These are phyloP conservation scores for Alternaria burnsii DNA, from an alignment of 2,329 filamentous ascomycete species.

Conservation along the genomic window DNA sequence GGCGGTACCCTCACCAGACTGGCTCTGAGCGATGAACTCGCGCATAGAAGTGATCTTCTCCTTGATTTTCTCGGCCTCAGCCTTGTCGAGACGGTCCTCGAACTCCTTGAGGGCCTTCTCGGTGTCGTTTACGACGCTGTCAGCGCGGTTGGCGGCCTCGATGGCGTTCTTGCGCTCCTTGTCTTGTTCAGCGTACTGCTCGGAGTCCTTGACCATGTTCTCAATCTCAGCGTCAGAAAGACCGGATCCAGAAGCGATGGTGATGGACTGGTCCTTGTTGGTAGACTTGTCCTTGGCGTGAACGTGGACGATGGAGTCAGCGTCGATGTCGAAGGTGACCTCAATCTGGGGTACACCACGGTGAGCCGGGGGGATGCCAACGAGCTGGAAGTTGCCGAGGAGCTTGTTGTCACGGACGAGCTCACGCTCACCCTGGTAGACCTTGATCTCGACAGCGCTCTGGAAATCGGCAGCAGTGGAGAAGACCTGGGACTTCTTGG, in stretches of 20 bases:
- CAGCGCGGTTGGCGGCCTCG: slow-evolving; percentile 95
- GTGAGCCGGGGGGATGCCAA: slow-evolving; percentile 94
- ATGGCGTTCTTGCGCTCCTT: slow-evolving; percentile 97
- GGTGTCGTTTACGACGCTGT: slow-evolving; percentile 95
- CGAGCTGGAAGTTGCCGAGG: slow-evolving; percentile 98
- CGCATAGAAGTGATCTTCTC: slow-evolving; percentile 90
- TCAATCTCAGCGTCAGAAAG: slow-evolving; percentile 94
- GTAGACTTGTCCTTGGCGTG: slow-evolving; percentile 99
- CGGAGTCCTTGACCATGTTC: slow-evolving; percentile 96
- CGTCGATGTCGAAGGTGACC: slow-evolving; percentile 98
- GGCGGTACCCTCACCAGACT: slow-evolving; percentile 85
- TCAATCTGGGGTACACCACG: slow-evolving; percentile 96
- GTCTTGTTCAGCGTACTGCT: slow-evolving; percentile 93
- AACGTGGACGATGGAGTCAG: slow-evolving; percentile 97
- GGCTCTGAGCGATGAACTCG: slow-evolving; percentile 92
- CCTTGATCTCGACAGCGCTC: slow-evolving; percentile 99
- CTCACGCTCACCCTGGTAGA: slow-evolving; percentile 99
- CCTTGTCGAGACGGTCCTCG: slow-evolving; percentile 94
- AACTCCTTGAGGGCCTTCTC: slow-evolving; percentile 98
- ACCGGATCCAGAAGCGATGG: slow-evolving; percentile 96
- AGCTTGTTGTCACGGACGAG: slow-evolving; percentile 99
- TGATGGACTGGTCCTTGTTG: slow-evolving; percentile 99
- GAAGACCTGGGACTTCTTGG: slow-evolving; percentile 99
- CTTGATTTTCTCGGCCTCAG: slow-evolving; percentile 88
- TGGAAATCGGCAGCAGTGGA: slow-evolving; percentile 98